These are phyloP conservation scores for Camelina laxa DNA, from an alignment of 345 rosid species.

Conservation along the genomic window DNA sequence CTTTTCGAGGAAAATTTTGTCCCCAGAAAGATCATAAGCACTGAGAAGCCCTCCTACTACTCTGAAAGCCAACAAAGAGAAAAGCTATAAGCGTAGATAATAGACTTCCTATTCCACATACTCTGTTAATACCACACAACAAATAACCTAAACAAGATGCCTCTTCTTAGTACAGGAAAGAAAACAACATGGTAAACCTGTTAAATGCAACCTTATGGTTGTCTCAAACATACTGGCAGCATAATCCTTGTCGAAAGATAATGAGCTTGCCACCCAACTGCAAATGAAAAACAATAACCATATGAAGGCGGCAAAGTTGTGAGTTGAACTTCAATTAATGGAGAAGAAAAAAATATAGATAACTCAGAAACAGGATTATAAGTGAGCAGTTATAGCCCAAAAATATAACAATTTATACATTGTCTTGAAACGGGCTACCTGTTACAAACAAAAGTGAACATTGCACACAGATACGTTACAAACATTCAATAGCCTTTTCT, in stretches of 20 bases:
- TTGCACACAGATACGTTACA: constrained; percentile 1
- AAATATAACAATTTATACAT: not conserved
- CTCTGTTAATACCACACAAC: constrained; percentile 4
- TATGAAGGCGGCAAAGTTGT: constrained; percentile 8
- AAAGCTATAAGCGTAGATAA: constrained; percentile 7
- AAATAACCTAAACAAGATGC: constrained; percentile 35
- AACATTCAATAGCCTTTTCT: constrained; percentile 7
- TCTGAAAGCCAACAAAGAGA: constrained; percentile 54
- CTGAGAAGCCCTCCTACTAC: constrained; percentile 99
- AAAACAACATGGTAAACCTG: constrained; percentile 70
- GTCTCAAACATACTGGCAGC: constrained; percentile 98
- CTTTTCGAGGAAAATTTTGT: constrained; percentile 83
- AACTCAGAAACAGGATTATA: constrained; percentile 14
- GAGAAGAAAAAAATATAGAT: not conserved
- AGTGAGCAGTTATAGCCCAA: not conserved
- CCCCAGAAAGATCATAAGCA: constrained; percentile 91
- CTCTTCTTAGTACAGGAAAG: constrained; percentile 38
- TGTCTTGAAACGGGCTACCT: not conserved
- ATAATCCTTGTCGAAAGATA: constrained; percentile 90
- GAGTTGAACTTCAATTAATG: not conserved
- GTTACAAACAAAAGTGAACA: constrained; percentile 1
- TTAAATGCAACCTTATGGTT: constrained; percentile 94
- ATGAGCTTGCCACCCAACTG: constrained; percentile 95
- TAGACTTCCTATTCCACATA: constrained; percentile 1
- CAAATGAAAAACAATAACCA: constrained; percentile 39